These are phyloP conservation scores for Saccharomycopsis vini DNA, from an alignment of 805 yeast genomes.

Conservation along the genomic window DNA sequence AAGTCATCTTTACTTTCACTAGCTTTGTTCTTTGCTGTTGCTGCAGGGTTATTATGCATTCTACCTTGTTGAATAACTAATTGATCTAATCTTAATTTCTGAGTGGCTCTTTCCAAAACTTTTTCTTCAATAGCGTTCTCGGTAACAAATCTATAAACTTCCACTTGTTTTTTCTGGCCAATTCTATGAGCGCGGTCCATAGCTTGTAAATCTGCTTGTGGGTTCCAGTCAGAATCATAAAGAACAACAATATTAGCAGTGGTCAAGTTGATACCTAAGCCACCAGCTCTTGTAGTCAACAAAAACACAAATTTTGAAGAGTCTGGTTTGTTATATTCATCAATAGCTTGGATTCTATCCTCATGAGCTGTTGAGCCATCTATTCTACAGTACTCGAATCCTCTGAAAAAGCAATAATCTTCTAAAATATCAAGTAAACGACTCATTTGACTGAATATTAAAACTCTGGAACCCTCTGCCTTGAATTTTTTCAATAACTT, in stretches of 20 bases:
- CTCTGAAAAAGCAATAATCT: conserved; percentile 83
- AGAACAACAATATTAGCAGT: conserved; percentile 84
- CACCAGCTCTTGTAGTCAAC: conserved; percentile 94
- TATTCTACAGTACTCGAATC: conserved; percentile 79
- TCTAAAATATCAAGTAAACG: conserved; percentile 82
- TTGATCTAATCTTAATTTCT: conserved; percentile 84
- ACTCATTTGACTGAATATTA: conserved; percentile 91
- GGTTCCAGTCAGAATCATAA: conserved; percentile 95
- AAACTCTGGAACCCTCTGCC: conserved; percentile 75
- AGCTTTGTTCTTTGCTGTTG: conserved; percentile 25
- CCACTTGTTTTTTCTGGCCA: conserved; percentile 93
- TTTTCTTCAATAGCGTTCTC: conserved; percentile 96
- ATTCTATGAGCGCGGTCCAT: conserved; percentile 98
- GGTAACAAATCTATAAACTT: conserved; percentile 86
- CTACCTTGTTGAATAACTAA: conserved; percentile 93
- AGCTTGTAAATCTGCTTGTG: conserved; percentile 95
- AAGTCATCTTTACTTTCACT: conserved; percentile 76
- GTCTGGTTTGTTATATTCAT: conserved; percentile 76
- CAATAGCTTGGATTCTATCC: conserved; percentile 86
- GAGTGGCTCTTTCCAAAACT: conserved; percentile 92
- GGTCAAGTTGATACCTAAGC: conserved; percentile 87
- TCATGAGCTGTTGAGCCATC: conserved; percentile 93
- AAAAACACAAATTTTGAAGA: conserved; percentile 78
- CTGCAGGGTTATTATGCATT: conserved; percentile 33
- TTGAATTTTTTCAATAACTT: conserved; percentile 66